phyloP scores from a whole-genome alignment of 1,139 yeast species.

The Geotrichum phurueaensis region DNA sequence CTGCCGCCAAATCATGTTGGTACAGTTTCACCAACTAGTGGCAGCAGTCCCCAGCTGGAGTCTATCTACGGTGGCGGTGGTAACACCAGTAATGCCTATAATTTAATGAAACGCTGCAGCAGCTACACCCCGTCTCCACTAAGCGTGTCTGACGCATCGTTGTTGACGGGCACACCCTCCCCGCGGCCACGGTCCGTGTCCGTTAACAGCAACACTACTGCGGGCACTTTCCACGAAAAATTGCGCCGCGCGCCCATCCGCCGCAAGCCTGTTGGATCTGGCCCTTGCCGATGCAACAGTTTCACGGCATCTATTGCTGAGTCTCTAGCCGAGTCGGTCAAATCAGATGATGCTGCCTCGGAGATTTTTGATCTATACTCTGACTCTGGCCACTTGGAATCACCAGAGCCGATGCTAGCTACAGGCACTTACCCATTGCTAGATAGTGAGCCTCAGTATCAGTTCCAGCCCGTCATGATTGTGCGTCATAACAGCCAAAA shows the following conservation, averaged over 20 bases:
- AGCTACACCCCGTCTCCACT: conserved; percentile 8
- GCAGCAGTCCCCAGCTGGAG: not conserved
- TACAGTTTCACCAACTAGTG: not conserved
- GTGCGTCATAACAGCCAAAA: not conserved
- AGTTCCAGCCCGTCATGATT: not conserved
- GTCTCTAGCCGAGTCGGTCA: not conserved
- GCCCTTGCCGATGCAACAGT: not conserved
- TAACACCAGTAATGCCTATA: not conserved
- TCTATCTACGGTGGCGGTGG: not conserved
- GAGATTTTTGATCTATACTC: not conserved
- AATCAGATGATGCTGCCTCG: not conserved
- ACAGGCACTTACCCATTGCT: not conserved
- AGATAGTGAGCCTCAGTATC: not conserved
- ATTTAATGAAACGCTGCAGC: not conserved
- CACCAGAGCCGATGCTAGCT: not conserved
- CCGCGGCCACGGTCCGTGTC: not conserved
- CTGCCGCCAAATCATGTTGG: not conserved
- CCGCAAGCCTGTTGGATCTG: conserved; percentile 9
- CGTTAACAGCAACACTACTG: not conserved
- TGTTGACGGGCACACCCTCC: not conserved
- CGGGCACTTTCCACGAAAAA: not conserved
- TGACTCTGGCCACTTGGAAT: not conserved
- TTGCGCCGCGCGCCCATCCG: not conserved
- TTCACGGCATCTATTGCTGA: not conserved
- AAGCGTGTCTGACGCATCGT: not conserved